Conservation (phyloP, 306 rosid species). For the Gastrolobium villosum region DNA sequence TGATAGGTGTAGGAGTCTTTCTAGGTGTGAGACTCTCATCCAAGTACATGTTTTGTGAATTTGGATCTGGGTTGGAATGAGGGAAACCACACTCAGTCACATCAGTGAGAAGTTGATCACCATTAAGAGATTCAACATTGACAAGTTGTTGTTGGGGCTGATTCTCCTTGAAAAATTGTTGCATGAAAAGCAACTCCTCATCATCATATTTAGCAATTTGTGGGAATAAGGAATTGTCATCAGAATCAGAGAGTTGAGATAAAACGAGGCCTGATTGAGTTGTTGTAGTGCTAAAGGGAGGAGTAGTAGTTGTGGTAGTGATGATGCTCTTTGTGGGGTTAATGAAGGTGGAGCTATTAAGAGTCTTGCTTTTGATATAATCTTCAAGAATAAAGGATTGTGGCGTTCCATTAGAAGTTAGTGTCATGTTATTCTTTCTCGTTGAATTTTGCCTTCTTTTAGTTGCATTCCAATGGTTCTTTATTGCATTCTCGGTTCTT, state of each 20-base stretch:
- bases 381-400: too few relatives aligned
- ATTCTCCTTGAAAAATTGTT: conserved; percentile 55
- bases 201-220: conserved; percentile 59
- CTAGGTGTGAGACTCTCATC: conserved; percentile 15
- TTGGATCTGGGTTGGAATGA: conserved; percentile 22
- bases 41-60: conserved; percentile 16
- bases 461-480: too few relatives aligned
- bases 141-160: background rate
- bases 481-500: too few relatives aligned
- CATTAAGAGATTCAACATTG: background rate
- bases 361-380: too few relatives aligned
- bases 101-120: conserved; percentile 33
- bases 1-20: background rate
- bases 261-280: conserved; percentile 19
- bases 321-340: too few relatives aligned
- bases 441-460: too few relatives aligned
- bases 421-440: too few relatives aligned
- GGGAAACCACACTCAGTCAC: conserved; percentile 19
- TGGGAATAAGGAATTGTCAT: conserved; percentile 36
- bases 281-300: background rate
- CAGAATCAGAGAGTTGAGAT: conserved; percentile 52
- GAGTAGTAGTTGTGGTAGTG: background rate
- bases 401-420: too few relatives aligned
- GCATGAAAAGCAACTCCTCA: conserved; percentile 81
- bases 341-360: too few relatives aligned